phyloP scores from a whole-genome alignment of 1,139 yeast species.

The Candida albicans region DNA sequence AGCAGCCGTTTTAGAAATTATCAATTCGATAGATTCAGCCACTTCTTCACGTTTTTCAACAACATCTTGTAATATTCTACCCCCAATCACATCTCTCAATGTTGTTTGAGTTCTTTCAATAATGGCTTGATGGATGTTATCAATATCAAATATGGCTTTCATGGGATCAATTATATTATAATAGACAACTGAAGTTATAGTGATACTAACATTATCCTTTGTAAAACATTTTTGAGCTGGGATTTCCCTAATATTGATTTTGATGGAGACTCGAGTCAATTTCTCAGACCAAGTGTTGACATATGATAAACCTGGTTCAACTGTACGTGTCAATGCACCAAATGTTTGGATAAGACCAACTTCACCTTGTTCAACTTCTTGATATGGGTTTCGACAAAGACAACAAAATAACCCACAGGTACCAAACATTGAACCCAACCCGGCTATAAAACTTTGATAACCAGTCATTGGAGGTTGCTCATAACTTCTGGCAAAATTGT shows the following conservation, averaged over 20 bases:
- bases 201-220: conserved; percentile 64
- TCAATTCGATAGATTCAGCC: conserved; percentile 62
- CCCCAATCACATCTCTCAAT: conserved; percentile 70
- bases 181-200: conserved; percentile 65
- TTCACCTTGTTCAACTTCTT: conserved; percentile 63
- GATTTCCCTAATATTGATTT: conserved; percentile 62
- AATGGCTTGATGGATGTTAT: conserved; percentile 58
- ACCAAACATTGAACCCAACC: conserved; percentile 53
- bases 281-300: conserved; percentile 67
- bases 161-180: conserved; percentile 71
- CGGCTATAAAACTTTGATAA: conserved; percentile 43
- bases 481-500: conserved; percentile 38
- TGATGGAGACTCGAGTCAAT: conserved; percentile 52
- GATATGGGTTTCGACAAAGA: conserved; percentile 61
- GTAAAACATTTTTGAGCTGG: conserved; percentile 72
- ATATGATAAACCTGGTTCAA: conserved; percentile 68
- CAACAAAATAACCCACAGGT: conserved; percentile 61
- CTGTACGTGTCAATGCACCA: conserved; percentile 66
- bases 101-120: conserved; percentile 75
- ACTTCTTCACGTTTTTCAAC: conserved; percentile 75
- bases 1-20: conserved; percentile 62
- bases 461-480: conserved; percentile 36
- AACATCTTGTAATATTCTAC: conserved; percentile 67
- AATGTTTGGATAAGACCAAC: conserved; percentile 70
- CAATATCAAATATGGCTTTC: conserved; percentile 62